Evolutionary conservation across 257 asterid genomes (phyloP).

Genomic region (Handroanthus guayacan): DNA sequence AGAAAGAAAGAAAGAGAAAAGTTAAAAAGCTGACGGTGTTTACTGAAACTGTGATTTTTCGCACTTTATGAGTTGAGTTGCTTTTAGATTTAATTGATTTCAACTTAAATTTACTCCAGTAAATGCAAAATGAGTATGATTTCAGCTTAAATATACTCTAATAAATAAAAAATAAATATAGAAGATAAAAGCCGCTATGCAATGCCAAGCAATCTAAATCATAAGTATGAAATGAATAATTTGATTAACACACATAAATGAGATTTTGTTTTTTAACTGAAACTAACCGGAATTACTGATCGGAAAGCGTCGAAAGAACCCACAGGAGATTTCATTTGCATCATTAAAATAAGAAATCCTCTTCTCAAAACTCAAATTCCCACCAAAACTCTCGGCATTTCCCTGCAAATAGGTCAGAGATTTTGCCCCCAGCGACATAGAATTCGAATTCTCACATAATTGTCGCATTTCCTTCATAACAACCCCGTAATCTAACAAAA

Average conservation of each 20-base stretch:
- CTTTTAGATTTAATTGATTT: too few species aligned
- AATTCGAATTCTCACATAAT: slow-evolving; percentile 52
- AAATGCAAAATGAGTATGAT: too few species aligned
- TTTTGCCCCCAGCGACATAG: slow-evolving; percentile 30
- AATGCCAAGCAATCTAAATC: too few species aligned
- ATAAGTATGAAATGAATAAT: background rate
- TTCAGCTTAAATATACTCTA: too few species aligned
- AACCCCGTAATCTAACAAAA: slow-evolving; percentile 57
- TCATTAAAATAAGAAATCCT: slow-evolving; percentile 60
- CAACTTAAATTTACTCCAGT: too few species aligned
- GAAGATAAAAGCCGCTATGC: too few species aligned
- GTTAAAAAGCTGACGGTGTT: too few species aligned
- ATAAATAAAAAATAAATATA: too few species aligned
- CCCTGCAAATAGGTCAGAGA: slow-evolving; percentile 61
- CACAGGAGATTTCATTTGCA: slow-evolving; percentile 67
- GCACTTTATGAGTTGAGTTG: too few species aligned
- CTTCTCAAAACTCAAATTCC: slow-evolving; percentile 59
- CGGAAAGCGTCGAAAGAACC: slow-evolving; percentile 70
- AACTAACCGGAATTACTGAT: slow-evolving; percentile 63
- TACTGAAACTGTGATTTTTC: too few species aligned
- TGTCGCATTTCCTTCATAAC: slow-evolving; percentile 58
- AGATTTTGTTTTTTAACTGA: background rate
- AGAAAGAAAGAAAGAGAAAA: too few species aligned
- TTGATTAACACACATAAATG: too few species aligned
- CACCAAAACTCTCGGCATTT: slow-evolving; percentile 67